Evolutionary conservation across 2,329 filamentous ascomycete genomes (phyloP).

Genomic region (Ceratocystis diversiconidia): DNA sequence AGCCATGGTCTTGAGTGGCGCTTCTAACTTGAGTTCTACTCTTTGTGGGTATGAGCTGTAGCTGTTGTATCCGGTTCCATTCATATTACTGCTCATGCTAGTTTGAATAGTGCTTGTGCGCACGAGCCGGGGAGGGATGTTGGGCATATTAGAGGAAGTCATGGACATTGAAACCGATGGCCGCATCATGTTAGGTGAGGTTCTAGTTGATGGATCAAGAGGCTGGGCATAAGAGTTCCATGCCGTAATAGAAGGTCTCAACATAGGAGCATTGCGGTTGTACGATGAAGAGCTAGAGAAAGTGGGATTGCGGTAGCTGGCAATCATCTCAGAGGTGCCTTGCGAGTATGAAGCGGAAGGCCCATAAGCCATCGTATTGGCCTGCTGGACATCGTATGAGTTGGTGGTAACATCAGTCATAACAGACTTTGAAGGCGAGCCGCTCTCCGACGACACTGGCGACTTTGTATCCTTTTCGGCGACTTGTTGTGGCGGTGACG

Average conservation of each 20-base stretch:
- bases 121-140: conserved; percentile 39
- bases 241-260: conserved; percentile 28
- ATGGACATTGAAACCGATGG: conserved; percentile 29
- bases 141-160: conserved; percentile 33
- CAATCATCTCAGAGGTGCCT: conserved; percentile 39
- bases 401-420: neutral
- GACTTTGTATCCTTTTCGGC: conserved; percentile 27
- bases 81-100: conserved; percentile 26
- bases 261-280: conserved; percentile 28
- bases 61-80: conserved; percentile 47
- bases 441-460: conserved; percentile 27
- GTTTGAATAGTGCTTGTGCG: conserved; percentile 41
- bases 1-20: conserved; percentile 73
- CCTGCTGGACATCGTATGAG: neutral
- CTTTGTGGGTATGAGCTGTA: conserved; percentile 62
- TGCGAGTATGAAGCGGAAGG: conserved; percentile 27
- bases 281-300: conserved; percentile 33
- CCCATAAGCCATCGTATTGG: neutral
- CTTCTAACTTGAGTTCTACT: conserved; percentile 69
- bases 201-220: conserved; percentile 27
- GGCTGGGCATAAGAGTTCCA: conserved; percentile 34
- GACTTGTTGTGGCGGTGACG: neutral
- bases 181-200: conserved; percentile 25
- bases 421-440: conserved; percentile 32
- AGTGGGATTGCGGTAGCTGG: conserved; percentile 38